A percentile compares a stretch with the other conserved stretches of the same genome.
These are phyloP conservation scores for Kwoniella dejecticola DNA, from an alignment of 768 basidiomycete genomes.

Conservation along the genomic window DNA sequence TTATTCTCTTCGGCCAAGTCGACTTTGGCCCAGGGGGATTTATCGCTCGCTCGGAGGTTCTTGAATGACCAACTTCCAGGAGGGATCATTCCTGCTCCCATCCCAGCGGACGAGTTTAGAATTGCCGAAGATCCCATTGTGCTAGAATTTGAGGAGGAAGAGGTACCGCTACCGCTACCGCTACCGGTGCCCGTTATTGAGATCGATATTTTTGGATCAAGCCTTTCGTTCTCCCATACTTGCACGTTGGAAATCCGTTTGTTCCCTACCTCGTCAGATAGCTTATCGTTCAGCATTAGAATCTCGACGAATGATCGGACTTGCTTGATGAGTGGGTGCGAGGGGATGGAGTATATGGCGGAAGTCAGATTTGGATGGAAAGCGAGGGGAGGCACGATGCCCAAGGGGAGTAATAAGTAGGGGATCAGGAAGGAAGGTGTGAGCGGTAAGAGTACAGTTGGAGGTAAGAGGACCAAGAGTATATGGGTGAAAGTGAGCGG, in stretches of 20 bases:
- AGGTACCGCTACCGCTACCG: not conserved
- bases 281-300: constrained; percentile 40
- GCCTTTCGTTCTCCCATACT: constrained; percentile 55
- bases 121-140: not conserved
- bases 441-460: constrained; percentile 48
- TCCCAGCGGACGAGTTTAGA: not conserved
- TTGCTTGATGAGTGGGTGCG: constrained; percentile 19
- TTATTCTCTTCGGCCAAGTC: not conserved
- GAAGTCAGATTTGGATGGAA: constrained; percentile 52
- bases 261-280: constrained; percentile 44
- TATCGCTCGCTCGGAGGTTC: constrained; percentile 39
- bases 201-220: constrained; percentile 43
- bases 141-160: not conserved
- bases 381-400: constrained; percentile 41
- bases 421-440: constrained; percentile 38
- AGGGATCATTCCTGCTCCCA: constrained; percentile 2
- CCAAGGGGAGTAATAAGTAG: constrained; percentile 50
- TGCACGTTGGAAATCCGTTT: constrained; percentile 40
- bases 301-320: constrained; percentile 29
- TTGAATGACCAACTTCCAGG: constrained; percentile 23
- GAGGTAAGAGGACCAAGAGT: constrained; percentile 45
- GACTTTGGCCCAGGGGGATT: constrained; percentile 48
- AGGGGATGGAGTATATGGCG: constrained; percentile 21
- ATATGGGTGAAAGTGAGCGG: constrained; percentile 51
- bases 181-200: constrained; percentile 6